Conservation (phyloP, 75 land plant genomes). For the Picea sitchensis region DNA sequence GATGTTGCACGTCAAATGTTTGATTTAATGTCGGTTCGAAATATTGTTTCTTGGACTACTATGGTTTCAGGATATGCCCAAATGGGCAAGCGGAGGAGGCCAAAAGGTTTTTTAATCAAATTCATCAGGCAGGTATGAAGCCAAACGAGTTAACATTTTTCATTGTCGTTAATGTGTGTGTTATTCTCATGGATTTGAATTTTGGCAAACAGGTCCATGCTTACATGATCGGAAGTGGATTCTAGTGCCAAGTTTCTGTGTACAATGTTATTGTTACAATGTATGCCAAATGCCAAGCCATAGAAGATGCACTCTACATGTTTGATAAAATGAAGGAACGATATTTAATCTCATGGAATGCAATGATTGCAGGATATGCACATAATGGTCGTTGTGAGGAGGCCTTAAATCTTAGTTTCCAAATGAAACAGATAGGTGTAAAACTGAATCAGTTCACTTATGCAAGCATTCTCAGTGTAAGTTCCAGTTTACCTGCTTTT, state of each 20-base stretch:
- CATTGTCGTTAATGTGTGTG: constrained; percentile 8
- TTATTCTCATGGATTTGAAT: not conserved
- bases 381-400: constrained; percentile 60
- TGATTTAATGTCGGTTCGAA: not conserved
- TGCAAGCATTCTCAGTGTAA: constrained; percentile 16
- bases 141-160: constrained; percentile 7
- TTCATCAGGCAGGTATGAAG: not conserved
- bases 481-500: constrained; percentile 8
- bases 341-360: constrained; percentile 68
- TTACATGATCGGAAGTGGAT: not conserved
- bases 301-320: constrained; percentile 44
- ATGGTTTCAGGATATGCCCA: constrained; percentile 11
- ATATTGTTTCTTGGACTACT: constrained; percentile 1
- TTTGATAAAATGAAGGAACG: constrained; percentile 35
- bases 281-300: constrained; percentile 62
- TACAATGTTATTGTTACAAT: constrained; percentile 61
- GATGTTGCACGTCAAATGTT: constrained; percentile 7
- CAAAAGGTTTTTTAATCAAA: not conserved
- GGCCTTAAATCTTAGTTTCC: constrained; percentile 44
- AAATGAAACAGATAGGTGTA: constrained; percentile 43
- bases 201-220: constrained; percentile 11
- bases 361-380: constrained; percentile 61
- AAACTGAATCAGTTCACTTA: constrained; percentile 48
- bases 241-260: constrained; percentile 25
- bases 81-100: constrained; percentile 7